Evolutionary conservation across 2,329 filamentous ascomycete species (phyloP).

Genomic region (Dactylellina sp.): DNA sequence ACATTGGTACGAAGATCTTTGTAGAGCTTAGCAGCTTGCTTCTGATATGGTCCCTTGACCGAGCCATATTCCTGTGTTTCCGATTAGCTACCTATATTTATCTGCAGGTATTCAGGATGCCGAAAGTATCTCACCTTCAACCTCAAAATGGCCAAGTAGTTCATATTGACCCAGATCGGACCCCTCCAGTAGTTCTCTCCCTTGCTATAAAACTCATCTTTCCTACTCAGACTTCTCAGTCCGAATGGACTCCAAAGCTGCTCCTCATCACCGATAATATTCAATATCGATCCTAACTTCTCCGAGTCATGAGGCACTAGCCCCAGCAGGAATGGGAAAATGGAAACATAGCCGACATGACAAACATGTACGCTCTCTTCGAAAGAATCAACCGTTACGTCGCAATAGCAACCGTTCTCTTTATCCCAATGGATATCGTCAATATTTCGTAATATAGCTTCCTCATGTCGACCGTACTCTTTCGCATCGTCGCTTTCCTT

Average conservation of each 20-base stretch:
- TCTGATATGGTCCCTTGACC: slow-evolving; percentile 74
- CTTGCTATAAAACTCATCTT: slow-evolving; percentile 84
- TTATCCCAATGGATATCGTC: slow-evolving; percentile 94
- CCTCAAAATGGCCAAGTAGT: slow-evolving; percentile 84
- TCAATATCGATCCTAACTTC: slow-evolving; percentile 78
- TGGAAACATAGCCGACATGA: slow-evolving; percentile 94
- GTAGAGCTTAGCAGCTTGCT: slow-evolving; percentile 79
- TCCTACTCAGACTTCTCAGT: slow-evolving; percentile 87
- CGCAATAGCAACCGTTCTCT: slow-evolving; percentile 84
- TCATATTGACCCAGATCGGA: slow-evolving; percentile 95
- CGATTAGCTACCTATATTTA: slow-evolving; percentile 34
- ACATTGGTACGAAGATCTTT: slow-evolving; percentile 81
- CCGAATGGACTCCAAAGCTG: slow-evolving; percentile 92
- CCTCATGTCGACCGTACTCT: slow-evolving; percentile 77
- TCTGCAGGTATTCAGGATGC: background rate
- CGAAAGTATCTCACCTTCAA: slow-evolving; percentile 71
- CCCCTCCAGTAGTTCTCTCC: slow-evolving; percentile 97
- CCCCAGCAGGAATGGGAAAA: slow-evolving; percentile 86
- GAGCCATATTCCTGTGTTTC: slow-evolving; percentile 66
- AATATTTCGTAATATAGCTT: slow-evolving; percentile 84
- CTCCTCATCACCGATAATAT: slow-evolving; percentile 81
- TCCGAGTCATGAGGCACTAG: slow-evolving; percentile 79
- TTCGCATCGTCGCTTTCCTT: slow-evolving; percentile 79
- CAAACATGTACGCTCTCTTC: slow-evolving; percentile 91
- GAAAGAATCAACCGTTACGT: slow-evolving; percentile 93